Base-by-base conservation (phyloP, 345 rosid species). In the Eucalyptus sp. region DNA sequence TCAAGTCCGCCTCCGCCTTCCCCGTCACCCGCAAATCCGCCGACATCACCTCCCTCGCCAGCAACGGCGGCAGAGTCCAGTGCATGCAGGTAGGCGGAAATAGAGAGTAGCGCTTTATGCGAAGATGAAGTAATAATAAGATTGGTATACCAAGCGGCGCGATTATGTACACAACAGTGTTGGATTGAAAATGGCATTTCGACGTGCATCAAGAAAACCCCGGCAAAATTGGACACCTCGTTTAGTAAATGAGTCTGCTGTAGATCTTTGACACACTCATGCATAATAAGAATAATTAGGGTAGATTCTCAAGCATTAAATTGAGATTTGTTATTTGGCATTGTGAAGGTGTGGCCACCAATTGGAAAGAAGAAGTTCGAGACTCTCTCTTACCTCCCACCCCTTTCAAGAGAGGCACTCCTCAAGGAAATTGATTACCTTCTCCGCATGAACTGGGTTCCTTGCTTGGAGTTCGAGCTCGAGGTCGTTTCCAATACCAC, bases 311-410 rank as follows among this genome's bases (percentile, higher is more conserved):
- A 5, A 14, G 87, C 41, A n/a, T 50, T 86, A 86, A n/a, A 29
- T 13, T 86, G 43, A 60, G 54, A 27, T 64, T n/a, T 87, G 22
- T 80, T 33, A 5, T 51, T 48, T 50, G 49, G 86, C 62, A 71
- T 52, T 58, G 37, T 56, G 56, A 66, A 88, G 91, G 91, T 89
- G 87, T 89, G 91, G 89, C 91, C 91, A 84, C 89, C 91, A 16
- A 5, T 10, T 29, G 89, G 89, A n/a, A 90, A 91, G 93, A 94
- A 92, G 94, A 95, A 94, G 93, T 93, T 90, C 52, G 96, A 94
- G 91, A 92, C 95, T 4, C 91, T 95, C 27, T 95, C 97, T 12
- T 94, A 95, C 91, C 92, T 95, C 44, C 94, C 94, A 18, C 92
- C 94, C 11, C 94, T 94, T 10, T 87, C 84, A 8, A 31, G 13